A percentile compares a stretch with the other conserved stretches of the same genome.
phyloP scores from a whole-genome alignment of 345 rosid species.

The Eucalyptus microcorys region DNA sequence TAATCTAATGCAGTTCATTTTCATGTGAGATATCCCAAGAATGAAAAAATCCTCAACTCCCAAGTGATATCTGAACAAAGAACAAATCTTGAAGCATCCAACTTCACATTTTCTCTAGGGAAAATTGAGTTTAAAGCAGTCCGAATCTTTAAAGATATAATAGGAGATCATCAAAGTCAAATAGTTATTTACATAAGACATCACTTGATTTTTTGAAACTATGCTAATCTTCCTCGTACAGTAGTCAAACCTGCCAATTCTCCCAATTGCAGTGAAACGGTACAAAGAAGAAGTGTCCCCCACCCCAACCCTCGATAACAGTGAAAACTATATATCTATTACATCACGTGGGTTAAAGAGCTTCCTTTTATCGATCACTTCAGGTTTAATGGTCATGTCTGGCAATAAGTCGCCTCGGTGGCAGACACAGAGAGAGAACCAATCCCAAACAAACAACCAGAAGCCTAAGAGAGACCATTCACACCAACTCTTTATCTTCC shows the following conservation, averaged over 20 bases:
- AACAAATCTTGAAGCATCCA: neutral
- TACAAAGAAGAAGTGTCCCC: neutral
- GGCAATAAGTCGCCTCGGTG: neutral
- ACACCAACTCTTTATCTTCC: neutral
- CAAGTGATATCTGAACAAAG: neutral
- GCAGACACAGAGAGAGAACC: neutral
- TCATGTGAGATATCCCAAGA: neutral
- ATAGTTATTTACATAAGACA: neutral
- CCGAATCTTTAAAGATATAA: neutral
- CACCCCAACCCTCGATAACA: neutral
- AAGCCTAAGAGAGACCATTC: neutral
- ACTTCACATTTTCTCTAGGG: neutral
- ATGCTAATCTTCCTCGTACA: neutral
- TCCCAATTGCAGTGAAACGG: neutral
- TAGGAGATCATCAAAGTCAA: neutral
- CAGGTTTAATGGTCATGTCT: neutral
- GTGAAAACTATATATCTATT: neutral
- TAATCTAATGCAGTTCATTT: neutral
- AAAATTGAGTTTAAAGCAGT: neutral
- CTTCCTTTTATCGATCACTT: neutral
- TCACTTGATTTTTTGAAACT: neutral
- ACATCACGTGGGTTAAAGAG: neutral
- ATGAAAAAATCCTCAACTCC: neutral
- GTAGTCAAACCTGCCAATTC: neutral
- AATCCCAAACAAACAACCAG: neutral